Evolutionary conservation across 139 green algal species (phyloP), one percentile per base, ranked within the genome.

Genomic region (Coelastrella sp.): DNA sequence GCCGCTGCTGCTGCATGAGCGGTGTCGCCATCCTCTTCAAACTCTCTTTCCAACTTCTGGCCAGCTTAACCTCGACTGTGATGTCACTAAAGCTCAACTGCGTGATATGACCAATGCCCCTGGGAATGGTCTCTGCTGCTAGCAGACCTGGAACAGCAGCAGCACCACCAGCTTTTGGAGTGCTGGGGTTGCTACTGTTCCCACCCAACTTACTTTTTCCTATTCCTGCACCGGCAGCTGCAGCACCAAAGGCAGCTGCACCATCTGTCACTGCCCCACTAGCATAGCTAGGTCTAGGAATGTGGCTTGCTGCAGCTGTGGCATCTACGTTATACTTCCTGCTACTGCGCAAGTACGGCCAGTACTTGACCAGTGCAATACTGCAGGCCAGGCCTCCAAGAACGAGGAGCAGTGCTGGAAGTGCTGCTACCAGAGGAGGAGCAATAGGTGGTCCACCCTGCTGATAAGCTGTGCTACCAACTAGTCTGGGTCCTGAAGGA

Each of bases 321-420:
- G 1, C 35, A 19, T 13, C 50, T 5, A 19, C 30, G 53, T 21
- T 2, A 13, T 57, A 34, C 76, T 27, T 23, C 59, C 51, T 9
- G 51, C 19, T 71, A 38, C 38, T 23, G 7, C 53, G 30, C 35
- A 87, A 21, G 23, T 71, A 71, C 2, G 90, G 85, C 85, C 2
- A 90, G 68, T 35, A 69, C 50, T 8, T 43, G 38, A 88, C 19
- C 19, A 64, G 45, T 35, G 57, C 38, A 38, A 60, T 72, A 0
- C 25, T 13, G 53, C 81, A 86, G 8, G 40, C 68, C 1, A 71
- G 43, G 15, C 38, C 51, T 23, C 35, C 68, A 13, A 73, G 50
- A n/a, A 90, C 45, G 45, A 94, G 84, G 4, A 41, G 78, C 62
- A 93, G 78, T 8, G 88, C 6, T 3, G 91, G 91, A 8, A 93